A percentile compares a stretch with the other conserved stretches of the same genome.
phyloP scores from a whole-genome alignment of 805 yeast species.

The Teunomyces lycoperdinae region DNA sequence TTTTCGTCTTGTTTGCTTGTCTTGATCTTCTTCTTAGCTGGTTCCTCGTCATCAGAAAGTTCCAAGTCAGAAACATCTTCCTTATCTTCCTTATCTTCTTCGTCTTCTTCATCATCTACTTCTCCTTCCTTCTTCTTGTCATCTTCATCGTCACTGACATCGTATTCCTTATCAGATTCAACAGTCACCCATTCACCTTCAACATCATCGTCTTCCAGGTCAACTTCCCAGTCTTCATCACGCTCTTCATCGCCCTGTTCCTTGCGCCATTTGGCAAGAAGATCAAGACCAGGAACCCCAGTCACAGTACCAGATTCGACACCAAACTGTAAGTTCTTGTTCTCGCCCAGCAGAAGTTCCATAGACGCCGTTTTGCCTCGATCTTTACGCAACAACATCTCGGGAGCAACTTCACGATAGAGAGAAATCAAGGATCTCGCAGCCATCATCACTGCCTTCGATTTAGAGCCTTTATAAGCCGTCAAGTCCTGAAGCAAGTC shows the following conservation, averaged over 20 bases:
- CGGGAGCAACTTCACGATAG: constrained; percentile 95
- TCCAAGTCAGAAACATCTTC: constrained; percentile 30
- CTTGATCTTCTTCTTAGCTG: background rate
- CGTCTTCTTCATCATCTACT: constrained; percentile 29
- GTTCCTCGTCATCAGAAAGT: constrained; percentile 24
- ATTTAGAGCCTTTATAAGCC: constrained; percentile 88
- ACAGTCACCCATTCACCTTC: constrained; percentile 94
- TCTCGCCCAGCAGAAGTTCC: constrained; percentile 60
- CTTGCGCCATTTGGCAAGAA: constrained; percentile 81
- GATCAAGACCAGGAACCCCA: constrained; percentile 89
- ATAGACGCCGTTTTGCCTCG: constrained; percentile 91
- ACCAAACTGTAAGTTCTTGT: constrained; percentile 62
- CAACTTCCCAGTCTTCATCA: constrained; percentile 52
- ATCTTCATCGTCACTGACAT: constrained; percentile 50
- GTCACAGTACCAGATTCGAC: constrained; percentile 59
- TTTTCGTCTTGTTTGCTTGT: constrained; percentile 34
- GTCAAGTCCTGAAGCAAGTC: constrained; percentile 84
- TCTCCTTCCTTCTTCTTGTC: constrained; percentile 40
- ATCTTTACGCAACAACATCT: constrained; percentile 85
- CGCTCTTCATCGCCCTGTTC: constrained; percentile 53
- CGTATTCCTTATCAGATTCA: constrained; percentile 76
- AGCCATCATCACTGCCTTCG: constrained; percentile 92
- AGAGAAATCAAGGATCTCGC: constrained; percentile 83
- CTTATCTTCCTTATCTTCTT: constrained; percentile 29
- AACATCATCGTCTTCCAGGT: constrained; percentile 48